Conservation (phyloP, 805 yeast genomes). For the Pichia rugopelliculosa region DNA sequence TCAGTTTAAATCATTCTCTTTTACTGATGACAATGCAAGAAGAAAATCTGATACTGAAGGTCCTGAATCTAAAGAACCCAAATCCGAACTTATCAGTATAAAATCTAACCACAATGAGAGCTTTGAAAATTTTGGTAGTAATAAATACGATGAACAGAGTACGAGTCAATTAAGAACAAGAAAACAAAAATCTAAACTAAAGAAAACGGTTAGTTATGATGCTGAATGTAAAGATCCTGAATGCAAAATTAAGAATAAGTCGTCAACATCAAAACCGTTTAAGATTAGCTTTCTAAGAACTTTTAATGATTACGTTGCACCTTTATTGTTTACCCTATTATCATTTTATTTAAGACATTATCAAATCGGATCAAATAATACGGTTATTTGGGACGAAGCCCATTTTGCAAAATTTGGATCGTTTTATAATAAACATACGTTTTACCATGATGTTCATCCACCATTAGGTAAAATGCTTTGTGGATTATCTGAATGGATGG, state of each 20-base stretch:
- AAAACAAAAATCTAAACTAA: neutral
- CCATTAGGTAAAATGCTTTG: constrained; percentile 93
- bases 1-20: neutral
- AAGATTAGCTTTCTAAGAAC: neutral
- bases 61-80: neutral
- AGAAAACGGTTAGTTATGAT: neutral
- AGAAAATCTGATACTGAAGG: neutral
- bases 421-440: constrained; percentile 77
- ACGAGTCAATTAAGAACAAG: neutral
- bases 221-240: neutral
- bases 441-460: constrained; percentile 95
- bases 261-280: neutral
- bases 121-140: neutral
- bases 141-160: neutral
- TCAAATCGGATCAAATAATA: constrained; percentile 46
- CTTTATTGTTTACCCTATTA: constrained; percentile 36
- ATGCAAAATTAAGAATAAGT: neutral
- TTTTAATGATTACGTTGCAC: constrained; percentile 25
- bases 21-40: neutral
- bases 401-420: constrained; percentile 95
- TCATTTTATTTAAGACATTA: constrained; percentile 53
- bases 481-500: constrained; percentile 65
- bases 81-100: too few species aligned
- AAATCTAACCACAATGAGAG: neutral
- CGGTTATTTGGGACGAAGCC: constrained; percentile 86